Evolutionary conservation across 2,329 filamentous ascomycete species (phyloP).

Genomic region (Sclerotinia nivalis): DNA sequence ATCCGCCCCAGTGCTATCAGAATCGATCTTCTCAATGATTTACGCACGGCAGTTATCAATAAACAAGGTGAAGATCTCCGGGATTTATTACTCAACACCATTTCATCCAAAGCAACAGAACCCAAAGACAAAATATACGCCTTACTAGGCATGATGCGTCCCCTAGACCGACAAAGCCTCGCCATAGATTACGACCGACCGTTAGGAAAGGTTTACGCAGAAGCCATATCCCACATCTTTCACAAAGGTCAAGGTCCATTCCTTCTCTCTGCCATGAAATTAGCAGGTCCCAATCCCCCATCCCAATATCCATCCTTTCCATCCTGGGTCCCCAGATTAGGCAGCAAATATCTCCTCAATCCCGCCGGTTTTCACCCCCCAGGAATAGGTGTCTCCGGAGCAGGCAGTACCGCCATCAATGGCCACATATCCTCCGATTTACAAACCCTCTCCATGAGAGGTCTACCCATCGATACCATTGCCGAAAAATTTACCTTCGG

Average conservation of each 20-base stretch:
- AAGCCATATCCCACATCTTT: constrained; percentile 4
- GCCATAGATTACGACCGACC: neutral
- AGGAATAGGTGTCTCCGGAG: neutral
- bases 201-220: neutral
- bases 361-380: neutral
- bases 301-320: neutral
- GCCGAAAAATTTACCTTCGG: neutral
- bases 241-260: neutral
- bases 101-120: constrained; percentile 3
- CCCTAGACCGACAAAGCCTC: neutral
- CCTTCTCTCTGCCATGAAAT: neutral
- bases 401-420: neutral
- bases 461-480: neutral
- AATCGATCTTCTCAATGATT: neutral
- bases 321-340: neutral
- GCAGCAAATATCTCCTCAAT: neutral
- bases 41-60: neutral
- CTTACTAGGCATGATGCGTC: constrained; percentile 2
- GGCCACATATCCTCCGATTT: neutral
- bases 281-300: neutral
- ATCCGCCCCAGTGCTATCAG: neutral
- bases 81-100: neutral
- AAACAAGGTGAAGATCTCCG: neutral
- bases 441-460: neutral
- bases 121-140: neutral